Evolutionary conservation across 2,329 filamentous ascomycete genomes (phyloP), one percentile per base, ranked within the genome.

Genomic region (Aspergillus sergii): DNA sequence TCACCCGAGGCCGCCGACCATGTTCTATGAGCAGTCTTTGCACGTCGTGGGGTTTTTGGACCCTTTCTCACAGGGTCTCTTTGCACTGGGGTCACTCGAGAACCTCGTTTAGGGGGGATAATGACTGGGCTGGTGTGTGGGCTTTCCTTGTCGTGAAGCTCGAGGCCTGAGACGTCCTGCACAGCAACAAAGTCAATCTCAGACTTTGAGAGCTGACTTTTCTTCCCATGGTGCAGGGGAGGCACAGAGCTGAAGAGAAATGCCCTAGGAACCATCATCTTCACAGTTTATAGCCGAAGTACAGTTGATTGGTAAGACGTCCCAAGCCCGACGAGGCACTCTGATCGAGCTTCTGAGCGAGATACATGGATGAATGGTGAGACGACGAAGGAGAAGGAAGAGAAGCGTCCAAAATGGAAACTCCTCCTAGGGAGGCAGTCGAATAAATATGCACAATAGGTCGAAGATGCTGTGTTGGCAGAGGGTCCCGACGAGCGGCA

Each of bases 261-360:
- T 57, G 77, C 73, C 66, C 77, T 72, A 45, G 78, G 78, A 56
- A 80, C 76, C 77, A 80, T 80, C 77, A 80, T 80, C 59, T 72
- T 75, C 65, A 70, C 64, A 62, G 41, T 30, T 64, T 64, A 50
- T 39, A 30, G 60, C 59, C 65, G 67, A 58, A 60, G 61, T 7
- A 61, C 58, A 62, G 51, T 63, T 65, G 64, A 57, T 43, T 62
- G 55, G 48, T 48, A 64, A 66, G 66, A 60, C 61, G 64, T 55
- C 60, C 62, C 67, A 66, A 63, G 72, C 77, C 77, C 59, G 76
- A 72, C 30, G 75, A 79, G 73, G 77, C 76, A 72, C 75, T 78
- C 67, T 78, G 76, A 61, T 79, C 76, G 67, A 78, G 74, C 8
- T 63, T 71, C 70, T 78, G 76, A 56, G 64, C 75, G 71, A 79